These are phyloP conservation scores for Flaveria bidentis DNA, from an alignment of 129 eudicot genomes.

Conservation along the genomic window DNA sequence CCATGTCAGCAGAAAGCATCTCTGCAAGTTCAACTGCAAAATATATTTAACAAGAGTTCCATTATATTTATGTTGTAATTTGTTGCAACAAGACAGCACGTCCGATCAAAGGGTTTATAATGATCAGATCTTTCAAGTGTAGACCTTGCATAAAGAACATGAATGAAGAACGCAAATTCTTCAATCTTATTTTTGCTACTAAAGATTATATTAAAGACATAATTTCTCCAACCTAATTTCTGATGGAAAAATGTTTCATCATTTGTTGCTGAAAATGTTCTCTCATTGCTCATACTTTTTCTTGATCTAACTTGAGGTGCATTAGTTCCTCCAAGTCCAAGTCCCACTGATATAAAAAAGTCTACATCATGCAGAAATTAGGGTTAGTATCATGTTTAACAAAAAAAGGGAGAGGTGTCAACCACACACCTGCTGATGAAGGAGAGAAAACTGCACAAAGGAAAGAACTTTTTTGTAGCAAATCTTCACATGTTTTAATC, in stretches of 20 bases:
- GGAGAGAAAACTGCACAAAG: conserved; percentile 81
- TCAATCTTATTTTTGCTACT: background rate
- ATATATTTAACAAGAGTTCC: conserved; percentile 12
- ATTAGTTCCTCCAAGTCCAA: conserved; percentile 91
- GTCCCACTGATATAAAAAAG: conserved; percentile 82
- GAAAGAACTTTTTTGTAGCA: conserved; percentile 74
- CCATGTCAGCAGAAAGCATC: conserved; percentile 86
- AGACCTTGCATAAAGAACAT: background rate
- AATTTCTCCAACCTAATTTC: conserved; percentile 57
- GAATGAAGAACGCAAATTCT: background rate
- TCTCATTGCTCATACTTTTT: conserved; percentile 88
- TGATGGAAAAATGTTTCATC: conserved; percentile 62
- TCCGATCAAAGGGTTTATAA: background rate
- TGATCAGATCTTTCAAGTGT: background rate
- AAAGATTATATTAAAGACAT: background rate
- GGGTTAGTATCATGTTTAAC: conserved; percentile 18
- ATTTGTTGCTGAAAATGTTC: conserved; percentile 88
- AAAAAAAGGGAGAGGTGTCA: background rate
- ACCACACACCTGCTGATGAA: conserved; percentile 74
- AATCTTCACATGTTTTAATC: conserved; percentile 75
- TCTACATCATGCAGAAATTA: conserved; percentile 45
- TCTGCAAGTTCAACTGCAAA: conserved; percentile 87
- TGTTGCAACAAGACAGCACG: background rate
- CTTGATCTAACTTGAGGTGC: conserved; percentile 68
- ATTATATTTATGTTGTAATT: background rate